Base-by-base conservation (phyloP, 768 basidiomycete genomes). In the Lactarius pseudohatsudake region DNA sequence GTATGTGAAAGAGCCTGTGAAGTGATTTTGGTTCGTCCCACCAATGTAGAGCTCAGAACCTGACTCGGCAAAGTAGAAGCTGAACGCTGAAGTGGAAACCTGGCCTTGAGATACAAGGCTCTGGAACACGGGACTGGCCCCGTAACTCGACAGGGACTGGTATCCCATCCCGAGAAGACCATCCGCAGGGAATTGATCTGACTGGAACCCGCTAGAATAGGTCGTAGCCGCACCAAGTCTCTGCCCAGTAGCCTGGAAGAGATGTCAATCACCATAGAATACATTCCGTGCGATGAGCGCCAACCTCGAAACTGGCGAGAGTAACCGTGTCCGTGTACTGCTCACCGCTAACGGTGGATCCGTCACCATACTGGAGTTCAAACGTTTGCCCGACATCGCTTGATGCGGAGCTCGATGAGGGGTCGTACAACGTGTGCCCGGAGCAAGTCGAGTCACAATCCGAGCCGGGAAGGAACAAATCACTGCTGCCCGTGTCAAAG, bases 111-210 rank as follows among this genome's bases (percentile, higher is more conserved):
- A 70, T 20, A 82, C 66, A 43, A 85, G 79, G 26, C 80, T 81
- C 61, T 83, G 78, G 72, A 78, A 76, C 60, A 72, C 62, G 6
- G 76, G 72, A 15, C 59, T 50, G 6, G 68, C 60, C 47, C 70
- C 70, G 70, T 63, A 74, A 16, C 10, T 38, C 2, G 74, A 76
- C 57, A 75, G 71, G 13, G 70, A 67, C 59, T 75, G 65, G 67
- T 71, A 76, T 5, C 47, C 80, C 73, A 83, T 73, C 47, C 82
- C 82, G 45, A 82, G 71, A 8, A 84, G 61, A 9, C 82, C 83
- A 43, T 83, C 82, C 0, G 79, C 64, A 0, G 56, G 69, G 56
- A 78, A 79, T 18, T 68, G 47, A 15, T 64, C 64, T 13, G 7
- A 55, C 53, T 70, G 10, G 65, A 82, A 69, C 10, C 73, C 74